These are phyloP conservation scores for Hypoxylon sp. DNA, from an alignment of 2,329 filamentous ascomycete genomes.

Conservation along the genomic window DNA sequence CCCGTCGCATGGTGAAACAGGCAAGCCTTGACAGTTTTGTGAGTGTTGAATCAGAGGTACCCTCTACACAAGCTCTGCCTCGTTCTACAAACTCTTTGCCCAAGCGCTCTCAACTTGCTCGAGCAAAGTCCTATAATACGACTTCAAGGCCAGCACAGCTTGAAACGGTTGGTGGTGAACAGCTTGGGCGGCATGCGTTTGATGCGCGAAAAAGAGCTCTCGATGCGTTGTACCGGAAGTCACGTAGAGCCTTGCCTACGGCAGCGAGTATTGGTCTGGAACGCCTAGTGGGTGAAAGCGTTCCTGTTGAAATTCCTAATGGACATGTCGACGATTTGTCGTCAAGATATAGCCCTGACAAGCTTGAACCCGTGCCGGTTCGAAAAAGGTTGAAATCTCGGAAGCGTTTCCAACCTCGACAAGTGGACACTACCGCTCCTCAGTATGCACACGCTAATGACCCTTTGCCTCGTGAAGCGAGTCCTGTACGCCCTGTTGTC, in stretches of 20 bases:
- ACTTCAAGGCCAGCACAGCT: conserved; percentile 67
- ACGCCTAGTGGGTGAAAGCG: conserved; percentile 52
- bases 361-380: conserved; percentile 1
- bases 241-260: conserved; percentile 51
- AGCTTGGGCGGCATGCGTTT: conserved; percentile 60
- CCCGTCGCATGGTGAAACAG: conserved; percentile 51
- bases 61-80: conserved; percentile 12
- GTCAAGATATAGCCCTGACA: conserved; percentile 12
- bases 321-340: conserved; percentile 7
- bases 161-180: conserved; percentile 61
- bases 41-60: conserved; percentile 37
- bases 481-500: conserved; percentile 38
- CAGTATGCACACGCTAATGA: conserved; percentile 69
- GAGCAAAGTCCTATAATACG: conserved; percentile 38
- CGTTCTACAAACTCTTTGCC: conserved; percentile 1
- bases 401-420: conserved; percentile 62
- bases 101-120: conserved; percentile 28
- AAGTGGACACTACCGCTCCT: conserved; percentile 65
- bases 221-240: conserved; percentile 67
- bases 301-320: conserved; percentile 40
- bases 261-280: conserved; percentile 56
- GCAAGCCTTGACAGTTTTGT: conserved; percentile 54
- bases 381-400: conserved; percentile 51
- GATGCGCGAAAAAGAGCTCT: conserved; percentile 67
- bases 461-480: conserved; percentile 59